phyloP scores from a whole-genome alignment of 306 rosid genomes.

The Castanea crenata region DNA sequence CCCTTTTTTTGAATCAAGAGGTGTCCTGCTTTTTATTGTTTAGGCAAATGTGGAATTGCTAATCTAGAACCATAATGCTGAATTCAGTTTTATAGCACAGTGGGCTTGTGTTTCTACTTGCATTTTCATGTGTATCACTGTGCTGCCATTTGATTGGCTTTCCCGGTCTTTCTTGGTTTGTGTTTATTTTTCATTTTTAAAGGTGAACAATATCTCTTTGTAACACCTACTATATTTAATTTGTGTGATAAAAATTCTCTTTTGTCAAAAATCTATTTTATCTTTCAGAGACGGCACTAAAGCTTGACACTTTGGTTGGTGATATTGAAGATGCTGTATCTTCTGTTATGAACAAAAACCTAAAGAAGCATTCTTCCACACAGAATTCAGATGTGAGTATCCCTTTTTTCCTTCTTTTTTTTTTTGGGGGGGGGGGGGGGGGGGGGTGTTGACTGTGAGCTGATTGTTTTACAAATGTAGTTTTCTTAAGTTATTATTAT shows the following conservation, averaged over 20 bases:
- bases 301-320: conserved; percentile 85
- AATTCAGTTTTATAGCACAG: neutral
- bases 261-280: conserved; percentile 22
- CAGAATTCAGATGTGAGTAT: conserved; percentile 73
- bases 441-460: too few relatives aligned
- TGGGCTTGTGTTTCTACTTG: neutral
- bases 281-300: conserved; percentile 81
- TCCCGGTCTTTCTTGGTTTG: neutral
- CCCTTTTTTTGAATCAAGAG: too few relatives aligned
- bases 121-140: neutral
- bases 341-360: conserved; percentile 60
- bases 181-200: too few relatives aligned
- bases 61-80: neutral
- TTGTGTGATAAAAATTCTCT: conserved; percentile 1
- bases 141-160: neutral
- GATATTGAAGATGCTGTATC: conserved; percentile 93
- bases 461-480: neutral
- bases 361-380: conserved; percentile 48
- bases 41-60: neutral
- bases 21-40: neutral
- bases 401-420: neutral
- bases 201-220: neutral
- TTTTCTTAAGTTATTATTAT: neutral
- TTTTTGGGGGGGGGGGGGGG: neutral
- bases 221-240: conserved; percentile 6